These are phyloP conservation scores for Wickerhamiella spandovensis DNA, from an alignment of 805 yeast species.

Conservation along the genomic window DNA sequence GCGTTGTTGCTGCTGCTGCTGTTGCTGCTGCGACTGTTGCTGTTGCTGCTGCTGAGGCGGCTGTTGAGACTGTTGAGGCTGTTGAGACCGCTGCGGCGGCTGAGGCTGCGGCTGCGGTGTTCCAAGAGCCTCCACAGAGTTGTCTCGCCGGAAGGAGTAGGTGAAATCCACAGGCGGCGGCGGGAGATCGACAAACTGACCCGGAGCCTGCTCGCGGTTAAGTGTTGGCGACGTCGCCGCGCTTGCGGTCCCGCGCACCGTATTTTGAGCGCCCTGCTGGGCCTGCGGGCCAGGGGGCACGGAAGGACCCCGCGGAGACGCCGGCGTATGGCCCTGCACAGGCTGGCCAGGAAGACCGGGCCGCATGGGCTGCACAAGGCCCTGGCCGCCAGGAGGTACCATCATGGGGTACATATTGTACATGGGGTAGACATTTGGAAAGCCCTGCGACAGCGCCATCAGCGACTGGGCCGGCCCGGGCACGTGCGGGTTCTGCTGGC, in stretches of 20 bases:
- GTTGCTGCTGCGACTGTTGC: not conserved
- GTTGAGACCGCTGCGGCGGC: not conserved
- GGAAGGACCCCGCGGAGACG: not conserved
- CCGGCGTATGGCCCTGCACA: not conserved
- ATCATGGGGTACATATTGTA: not conserved
- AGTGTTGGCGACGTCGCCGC: not conserved
- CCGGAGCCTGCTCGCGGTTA: not conserved
- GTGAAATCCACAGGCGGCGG: slow-evolving; percentile 33
- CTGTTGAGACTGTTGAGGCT: not conserved
- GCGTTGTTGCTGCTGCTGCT: not conserved
- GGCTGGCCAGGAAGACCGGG: not conserved
- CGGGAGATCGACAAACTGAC: not conserved
- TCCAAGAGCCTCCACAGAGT: not conserved
- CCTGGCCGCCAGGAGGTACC: not conserved
- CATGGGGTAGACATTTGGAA: not conserved
- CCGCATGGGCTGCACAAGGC: not conserved
- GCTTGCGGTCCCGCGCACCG: not conserved
- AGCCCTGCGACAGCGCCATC: not conserved
- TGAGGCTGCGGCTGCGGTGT: not conserved
- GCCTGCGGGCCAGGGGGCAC: too few relatives aligned
- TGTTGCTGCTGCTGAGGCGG: not conserved
- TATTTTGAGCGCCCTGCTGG: too few relatives aligned
- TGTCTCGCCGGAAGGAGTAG: slow-evolving; percentile 21
- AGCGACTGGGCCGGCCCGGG: not conserved
- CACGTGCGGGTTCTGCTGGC: not conserved